Conservation (phyloP, 2,329 filamentous ascomycete genomes). For the Phaeomoniella chlamydospora region DNA sequence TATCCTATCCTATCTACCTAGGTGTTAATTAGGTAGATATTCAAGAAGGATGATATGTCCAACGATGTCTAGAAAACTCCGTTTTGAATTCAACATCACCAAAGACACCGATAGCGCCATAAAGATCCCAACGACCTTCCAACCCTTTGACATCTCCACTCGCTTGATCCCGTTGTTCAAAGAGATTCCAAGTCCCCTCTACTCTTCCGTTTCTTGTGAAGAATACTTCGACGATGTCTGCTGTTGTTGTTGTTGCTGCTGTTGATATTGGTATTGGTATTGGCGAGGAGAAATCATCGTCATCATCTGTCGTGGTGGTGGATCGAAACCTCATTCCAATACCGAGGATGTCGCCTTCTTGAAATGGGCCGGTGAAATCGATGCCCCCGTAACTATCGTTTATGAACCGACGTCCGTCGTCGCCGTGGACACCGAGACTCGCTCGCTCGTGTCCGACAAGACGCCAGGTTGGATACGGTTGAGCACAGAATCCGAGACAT, state of each 20-base stretch:
- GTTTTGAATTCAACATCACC: conserved; percentile 48
- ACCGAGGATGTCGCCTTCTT: conserved; percentile 40
- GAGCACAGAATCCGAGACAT: conserved; percentile 44
- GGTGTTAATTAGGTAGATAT: no score
- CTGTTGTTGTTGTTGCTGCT: background rate
- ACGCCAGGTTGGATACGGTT: conserved; percentile 47
- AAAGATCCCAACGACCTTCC: conserved; percentile 52
- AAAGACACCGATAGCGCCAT: conserved; percentile 46
- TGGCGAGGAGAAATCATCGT: no score
- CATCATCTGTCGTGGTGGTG: conserved; percentile 13
- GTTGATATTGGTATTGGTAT: no score
- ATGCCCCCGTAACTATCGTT: conserved; percentile 46
- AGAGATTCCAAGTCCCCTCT: conserved; percentile 41
- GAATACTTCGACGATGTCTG: conserved; percentile 34
- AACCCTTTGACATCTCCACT: conserved; percentile 49
- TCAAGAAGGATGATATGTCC: no score
- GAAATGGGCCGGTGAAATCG: conserved; percentile 40
- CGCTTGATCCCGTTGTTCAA: conserved; percentile 42
- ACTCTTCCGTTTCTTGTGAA: conserved; percentile 42
- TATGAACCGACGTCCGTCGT: conserved; percentile 49
- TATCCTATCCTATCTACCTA: no score
- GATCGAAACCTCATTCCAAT: conserved; percentile 41
- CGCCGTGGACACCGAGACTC: conserved; percentile 45
- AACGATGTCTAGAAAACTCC: conserved; percentile 26
- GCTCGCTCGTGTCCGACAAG: conserved; percentile 51